Evolutionary conservation across 2,329 filamentous ascomycete genomes (phyloP).

Genomic region (Periglandula ipomoeae): DNA sequence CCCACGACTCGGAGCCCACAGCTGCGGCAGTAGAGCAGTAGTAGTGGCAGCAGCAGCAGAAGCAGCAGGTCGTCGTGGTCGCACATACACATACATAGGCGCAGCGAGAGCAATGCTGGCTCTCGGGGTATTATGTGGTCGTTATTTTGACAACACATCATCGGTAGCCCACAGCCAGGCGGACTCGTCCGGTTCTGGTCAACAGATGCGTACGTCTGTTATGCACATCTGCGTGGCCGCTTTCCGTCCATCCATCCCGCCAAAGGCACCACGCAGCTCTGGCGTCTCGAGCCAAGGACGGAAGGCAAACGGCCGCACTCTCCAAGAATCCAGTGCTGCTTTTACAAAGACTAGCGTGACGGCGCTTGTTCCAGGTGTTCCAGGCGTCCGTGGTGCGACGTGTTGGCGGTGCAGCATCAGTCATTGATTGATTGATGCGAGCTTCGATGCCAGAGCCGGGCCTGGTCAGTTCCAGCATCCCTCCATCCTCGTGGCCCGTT

Average conservation of each 20-base stretch:
- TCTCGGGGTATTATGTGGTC: constrained; percentile 23
- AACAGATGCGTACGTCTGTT: not conserved
- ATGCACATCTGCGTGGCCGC: constrained; percentile 11
- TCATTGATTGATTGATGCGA: not conserved
- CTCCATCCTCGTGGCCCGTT: not conserved
- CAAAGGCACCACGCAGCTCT: too few relatives aligned
- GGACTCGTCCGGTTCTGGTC: constrained; percentile 8
- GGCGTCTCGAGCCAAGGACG: not conserved
- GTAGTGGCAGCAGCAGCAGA: too few relatives aligned
- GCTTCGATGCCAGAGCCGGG: too few relatives aligned
- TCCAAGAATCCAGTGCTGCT: constrained; percentile 15
- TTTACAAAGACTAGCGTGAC: constrained; percentile 21
- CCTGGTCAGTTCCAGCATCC: not conserved
- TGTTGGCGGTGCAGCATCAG: not conserved
- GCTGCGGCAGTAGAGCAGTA: too few relatives aligned
- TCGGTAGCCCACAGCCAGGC: constrained; percentile 11
- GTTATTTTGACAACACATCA: constrained; percentile 43
- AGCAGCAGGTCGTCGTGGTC: not conserved
- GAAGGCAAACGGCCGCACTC: not conserved
- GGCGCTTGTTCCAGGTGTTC: constrained; percentile 19
- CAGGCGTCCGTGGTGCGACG: not conserved
- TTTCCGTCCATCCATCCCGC: not conserved
- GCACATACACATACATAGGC: constrained; percentile 1
- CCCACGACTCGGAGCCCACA: too few relatives aligned
- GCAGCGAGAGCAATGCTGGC: not conserved